Evolutionary conservation across 768 basidiomycete genomes (phyloP).

Genomic region (Leccinum truebloodii): DNA sequence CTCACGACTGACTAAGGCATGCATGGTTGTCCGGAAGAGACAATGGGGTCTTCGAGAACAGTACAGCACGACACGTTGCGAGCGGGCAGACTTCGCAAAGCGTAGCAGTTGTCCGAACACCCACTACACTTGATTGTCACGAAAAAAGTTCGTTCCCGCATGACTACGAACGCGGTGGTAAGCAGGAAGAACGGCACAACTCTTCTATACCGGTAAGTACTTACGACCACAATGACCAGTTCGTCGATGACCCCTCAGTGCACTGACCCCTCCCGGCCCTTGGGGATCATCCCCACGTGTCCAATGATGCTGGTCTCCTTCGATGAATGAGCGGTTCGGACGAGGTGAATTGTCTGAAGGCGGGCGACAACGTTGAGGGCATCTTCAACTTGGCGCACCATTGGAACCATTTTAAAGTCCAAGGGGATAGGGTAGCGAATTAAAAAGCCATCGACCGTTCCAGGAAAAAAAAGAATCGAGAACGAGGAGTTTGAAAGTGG

Average conservation of each 20-base stretch:
- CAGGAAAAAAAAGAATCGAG: not conserved
- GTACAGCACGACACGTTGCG: not conserved
- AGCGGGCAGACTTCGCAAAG: slow-evolving; percentile 2
- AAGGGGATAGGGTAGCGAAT: not conserved
- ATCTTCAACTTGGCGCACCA: not conserved
- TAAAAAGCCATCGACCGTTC: not conserved
- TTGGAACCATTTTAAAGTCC: not conserved
- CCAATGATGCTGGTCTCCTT: not conserved
- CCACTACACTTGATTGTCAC: not conserved
- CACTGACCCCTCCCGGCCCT: not conserved
- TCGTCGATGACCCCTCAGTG: not conserved
- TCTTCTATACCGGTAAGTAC: not conserved
- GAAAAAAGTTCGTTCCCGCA: not conserved
- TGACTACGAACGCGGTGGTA: not conserved
- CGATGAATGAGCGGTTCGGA: not conserved
- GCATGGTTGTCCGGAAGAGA: not conserved
- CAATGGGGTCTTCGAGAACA: not conserved
- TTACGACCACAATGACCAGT: not conserved
- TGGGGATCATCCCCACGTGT: not conserved
- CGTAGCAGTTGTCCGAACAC: not conserved
- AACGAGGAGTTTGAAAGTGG: not conserved
- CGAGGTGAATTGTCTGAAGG: not conserved
- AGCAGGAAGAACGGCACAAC: not conserved
- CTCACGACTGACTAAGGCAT: not conserved
- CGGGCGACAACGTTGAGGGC: not conserved